A percentile compares a stretch with the other conserved stretches of the same genome.
Evolutionary conservation across 805 yeast genomes (phyloP).

Genomic region (Starmerella stellata): DNA sequence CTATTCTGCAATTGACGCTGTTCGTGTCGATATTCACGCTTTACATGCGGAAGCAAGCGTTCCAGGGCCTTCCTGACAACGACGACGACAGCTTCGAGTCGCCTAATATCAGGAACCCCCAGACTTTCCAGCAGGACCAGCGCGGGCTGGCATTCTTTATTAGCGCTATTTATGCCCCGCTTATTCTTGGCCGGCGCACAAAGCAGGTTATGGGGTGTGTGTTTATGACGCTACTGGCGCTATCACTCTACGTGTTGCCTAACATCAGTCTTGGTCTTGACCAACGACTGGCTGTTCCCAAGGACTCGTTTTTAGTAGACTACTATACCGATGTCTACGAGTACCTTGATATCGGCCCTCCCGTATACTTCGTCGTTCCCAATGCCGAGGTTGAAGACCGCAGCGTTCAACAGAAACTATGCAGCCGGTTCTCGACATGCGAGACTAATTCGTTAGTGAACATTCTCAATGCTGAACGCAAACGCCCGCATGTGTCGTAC

Average conservation of each 20-base stretch:
- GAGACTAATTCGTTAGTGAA: slow-evolving; percentile 61
- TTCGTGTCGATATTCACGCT: slow-evolving; percentile 53
- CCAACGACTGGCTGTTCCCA: slow-evolving; percentile 74
- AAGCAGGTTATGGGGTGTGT: slow-evolving; percentile 33
- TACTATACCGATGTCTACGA: slow-evolving; percentile 62
- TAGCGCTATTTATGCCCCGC: slow-evolving; percentile 41
- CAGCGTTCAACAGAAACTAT: slow-evolving; percentile 48
- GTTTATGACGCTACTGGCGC: slow-evolving; percentile 46
- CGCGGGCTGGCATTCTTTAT: slow-evolving; percentile 19
- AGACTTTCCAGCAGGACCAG: slow-evolving; percentile 6
- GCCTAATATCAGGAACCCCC: slow-evolving; percentile 10
- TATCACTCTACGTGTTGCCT: slow-evolving; percentile 56
- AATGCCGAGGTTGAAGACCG: slow-evolving; percentile 45
- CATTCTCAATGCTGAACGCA: slow-evolving; percentile 66
- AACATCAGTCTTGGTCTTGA: slow-evolving; percentile 62
- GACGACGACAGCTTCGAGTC: slow-evolving; percentile 5
- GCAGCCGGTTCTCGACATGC: slow-evolving; percentile 80
- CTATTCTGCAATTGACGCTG: slow-evolving; percentile 60
- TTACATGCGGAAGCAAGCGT: slow-evolving; percentile 27
- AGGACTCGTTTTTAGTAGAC: slow-evolving; percentile 58
- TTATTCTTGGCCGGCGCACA: slow-evolving; percentile 32
- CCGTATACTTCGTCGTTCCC: slow-evolving; percentile 67
- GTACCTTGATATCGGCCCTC: slow-evolving; percentile 77
- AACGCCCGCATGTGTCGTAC: slow-evolving; percentile 43
- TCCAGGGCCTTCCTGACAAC: slow-evolving; percentile 20